These are phyloP conservation scores for Solanum peruvianum DNA, from an alignment of 257 asterid genomes.

Conservation along the genomic window DNA sequence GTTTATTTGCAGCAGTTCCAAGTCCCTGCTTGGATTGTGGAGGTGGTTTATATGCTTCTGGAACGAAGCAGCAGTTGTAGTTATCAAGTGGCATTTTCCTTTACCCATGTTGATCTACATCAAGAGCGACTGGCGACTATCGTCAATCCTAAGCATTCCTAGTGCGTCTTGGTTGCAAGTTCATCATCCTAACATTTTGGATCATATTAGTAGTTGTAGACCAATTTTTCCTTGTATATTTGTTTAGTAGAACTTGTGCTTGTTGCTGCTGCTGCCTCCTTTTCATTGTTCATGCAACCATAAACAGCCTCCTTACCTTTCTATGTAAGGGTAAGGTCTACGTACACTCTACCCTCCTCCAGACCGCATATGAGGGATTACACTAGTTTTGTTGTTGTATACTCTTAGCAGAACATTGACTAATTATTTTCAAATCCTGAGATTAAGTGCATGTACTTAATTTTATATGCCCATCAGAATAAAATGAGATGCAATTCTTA, in stretches of 20 bases:
- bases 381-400: neutral
- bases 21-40: neutral
- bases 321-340: neutral
- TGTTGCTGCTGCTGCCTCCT: neutral
- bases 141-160: neutral
- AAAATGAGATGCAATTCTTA: neutral
- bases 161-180: neutral
- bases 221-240: neutral
- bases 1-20: neutral
- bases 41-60: neutral
- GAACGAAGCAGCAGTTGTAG: neutral
- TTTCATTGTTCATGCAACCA: neutral
- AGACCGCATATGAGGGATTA: neutral
- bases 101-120: neutral
- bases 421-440: neutral
- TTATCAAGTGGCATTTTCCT: neutral
- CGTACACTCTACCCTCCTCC: neutral
- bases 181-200: neutral
- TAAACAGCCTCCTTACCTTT: neutral
- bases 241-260: neutral
- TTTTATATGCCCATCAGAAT: neutral
- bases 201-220: neutral
- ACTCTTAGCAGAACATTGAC: neutral
- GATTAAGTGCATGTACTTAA: neutral
- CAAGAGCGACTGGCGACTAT: neutral